Percentiles rank a stretch among this genome's conserved stretches.
Conservation (phyloP, 305 asterid genomes). For the Fraxinus albicans region DNA sequence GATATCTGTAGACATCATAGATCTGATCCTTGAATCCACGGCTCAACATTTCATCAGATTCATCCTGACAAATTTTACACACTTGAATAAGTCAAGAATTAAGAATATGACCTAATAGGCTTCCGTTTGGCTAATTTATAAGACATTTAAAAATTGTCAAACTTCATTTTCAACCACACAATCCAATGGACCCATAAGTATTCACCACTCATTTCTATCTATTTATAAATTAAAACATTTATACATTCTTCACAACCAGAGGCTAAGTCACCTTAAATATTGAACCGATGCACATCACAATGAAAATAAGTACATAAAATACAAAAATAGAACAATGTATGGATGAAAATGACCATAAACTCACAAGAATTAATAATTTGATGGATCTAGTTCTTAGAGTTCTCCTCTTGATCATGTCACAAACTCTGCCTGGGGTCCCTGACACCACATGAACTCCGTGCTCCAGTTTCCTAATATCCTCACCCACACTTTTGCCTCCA, state of each 20-base stretch:
- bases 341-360: slow-evolving; percentile 10
- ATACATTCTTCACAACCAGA: no score
- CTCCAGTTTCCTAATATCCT: slow-evolving; percentile 81
- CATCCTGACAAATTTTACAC: slow-evolving; percentile 50
- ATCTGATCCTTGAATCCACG: slow-evolving; percentile 96
- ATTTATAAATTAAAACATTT: no score
- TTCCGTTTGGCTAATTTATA: not conserved
- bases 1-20: slow-evolving; percentile 94
- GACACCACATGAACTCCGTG: slow-evolving; percentile 97
- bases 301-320: not conserved
- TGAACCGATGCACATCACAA: not conserved
- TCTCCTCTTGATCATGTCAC: slow-evolving; percentile 94
- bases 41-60: slow-evolving; percentile 98
- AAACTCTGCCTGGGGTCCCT: slow-evolving; percentile 94
- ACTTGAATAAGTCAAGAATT: not conserved
- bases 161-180: not conserved
- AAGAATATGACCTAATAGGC: not conserved
- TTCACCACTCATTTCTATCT: not conserved
- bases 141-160: not conserved
- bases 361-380: slow-evolving; percentile 70
- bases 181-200: not conserved
- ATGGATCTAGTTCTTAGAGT: slow-evolving; percentile 74
- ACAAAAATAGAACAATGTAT: not conserved
- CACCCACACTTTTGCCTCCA: slow-evolving; percentile 94
- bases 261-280: not conserved